Conservation (phyloP, 345 rosid species). For the Eucalyptus pauciflora region DNA sequence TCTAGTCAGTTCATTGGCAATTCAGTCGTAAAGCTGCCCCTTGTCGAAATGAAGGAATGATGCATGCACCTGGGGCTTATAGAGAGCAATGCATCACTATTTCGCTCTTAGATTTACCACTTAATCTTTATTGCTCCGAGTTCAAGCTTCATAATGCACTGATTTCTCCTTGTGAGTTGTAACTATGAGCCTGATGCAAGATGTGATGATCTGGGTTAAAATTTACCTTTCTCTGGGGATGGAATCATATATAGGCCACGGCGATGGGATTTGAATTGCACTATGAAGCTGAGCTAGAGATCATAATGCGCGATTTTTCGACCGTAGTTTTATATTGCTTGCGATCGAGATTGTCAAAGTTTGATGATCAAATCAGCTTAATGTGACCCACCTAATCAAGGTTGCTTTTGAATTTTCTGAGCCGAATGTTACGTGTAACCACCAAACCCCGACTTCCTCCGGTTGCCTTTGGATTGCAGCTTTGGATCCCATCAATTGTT, state of each 20-base stretch:
- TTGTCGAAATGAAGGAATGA: not conserved
- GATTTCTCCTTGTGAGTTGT: not conserved
- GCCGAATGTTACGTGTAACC: not conserved
- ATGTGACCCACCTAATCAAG: not conserved
- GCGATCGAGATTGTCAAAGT: not conserved
- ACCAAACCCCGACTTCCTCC: not conserved
- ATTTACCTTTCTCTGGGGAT: not conserved
- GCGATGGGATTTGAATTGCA: not conserved
- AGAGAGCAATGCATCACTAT: not conserved
- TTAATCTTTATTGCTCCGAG: not conserved
- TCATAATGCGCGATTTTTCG: not conserved
- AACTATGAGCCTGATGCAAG: not conserved
- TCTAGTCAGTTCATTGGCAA: not conserved
- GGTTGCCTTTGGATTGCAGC: not conserved
- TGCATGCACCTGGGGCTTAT: not conserved
- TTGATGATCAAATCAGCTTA: not conserved
- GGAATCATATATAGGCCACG: not conserved
- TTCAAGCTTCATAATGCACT: not conserved
- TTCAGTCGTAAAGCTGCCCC: not conserved
- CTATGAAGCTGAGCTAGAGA: not conserved
- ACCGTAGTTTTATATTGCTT: not conserved
- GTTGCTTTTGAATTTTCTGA: not conserved
- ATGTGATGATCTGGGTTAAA: not conserved
- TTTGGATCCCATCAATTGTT: not conserved
- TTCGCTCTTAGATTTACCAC: not conserved